phyloP scores from a whole-genome alignment of 441 rosid species.

The Mallotus repandus region DNA sequence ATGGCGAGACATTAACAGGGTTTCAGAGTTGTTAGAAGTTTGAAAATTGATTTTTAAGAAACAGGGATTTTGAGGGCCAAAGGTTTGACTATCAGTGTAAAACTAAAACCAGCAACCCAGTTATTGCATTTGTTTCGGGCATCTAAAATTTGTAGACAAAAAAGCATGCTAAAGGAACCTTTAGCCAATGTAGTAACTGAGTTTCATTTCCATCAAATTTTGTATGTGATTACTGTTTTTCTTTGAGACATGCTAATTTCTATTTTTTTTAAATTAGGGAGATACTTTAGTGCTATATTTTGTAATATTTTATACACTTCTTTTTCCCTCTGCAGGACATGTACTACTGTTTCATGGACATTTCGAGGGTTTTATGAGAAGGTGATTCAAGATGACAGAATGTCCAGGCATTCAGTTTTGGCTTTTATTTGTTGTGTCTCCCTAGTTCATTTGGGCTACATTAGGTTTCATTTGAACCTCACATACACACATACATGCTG shows the following conservation, averaged over 20 bases:
- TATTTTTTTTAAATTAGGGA: neutral
- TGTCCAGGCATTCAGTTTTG: neutral
- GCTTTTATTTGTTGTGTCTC: neutral
- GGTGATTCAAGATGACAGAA: constrained; percentile 38
- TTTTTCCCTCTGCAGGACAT: constrained; percentile 59
- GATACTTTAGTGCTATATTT: neutral
- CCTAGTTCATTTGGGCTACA: neutral
- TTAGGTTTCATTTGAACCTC: neutral
- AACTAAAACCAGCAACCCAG: too few relatives aligned
- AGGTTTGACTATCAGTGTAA: too few relatives aligned
- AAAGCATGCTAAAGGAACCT: too few relatives aligned
- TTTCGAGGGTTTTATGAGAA: constrained; percentile 90
- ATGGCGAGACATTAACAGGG: neutral
- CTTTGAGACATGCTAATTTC: neutral
- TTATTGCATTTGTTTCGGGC: neutral
- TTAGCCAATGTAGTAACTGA: neutral
- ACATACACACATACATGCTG: neutral
- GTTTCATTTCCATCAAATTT: neutral
- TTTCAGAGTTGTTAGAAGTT: too few relatives aligned
- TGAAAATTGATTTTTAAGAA: too few relatives aligned
- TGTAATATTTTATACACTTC: constrained; percentile 12
- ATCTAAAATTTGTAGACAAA: neutral
- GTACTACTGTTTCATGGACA: constrained; percentile 87
- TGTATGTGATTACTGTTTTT: neutral
- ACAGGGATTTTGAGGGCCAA: too few relatives aligned